A percentile compares a stretch with the other conserved stretches of the same genome.
These are phyloP conservation scores for Globisporangium abappressorium DNA, from an alignment of 352 stramenopile species.

Conservation along the genomic window DNA sequence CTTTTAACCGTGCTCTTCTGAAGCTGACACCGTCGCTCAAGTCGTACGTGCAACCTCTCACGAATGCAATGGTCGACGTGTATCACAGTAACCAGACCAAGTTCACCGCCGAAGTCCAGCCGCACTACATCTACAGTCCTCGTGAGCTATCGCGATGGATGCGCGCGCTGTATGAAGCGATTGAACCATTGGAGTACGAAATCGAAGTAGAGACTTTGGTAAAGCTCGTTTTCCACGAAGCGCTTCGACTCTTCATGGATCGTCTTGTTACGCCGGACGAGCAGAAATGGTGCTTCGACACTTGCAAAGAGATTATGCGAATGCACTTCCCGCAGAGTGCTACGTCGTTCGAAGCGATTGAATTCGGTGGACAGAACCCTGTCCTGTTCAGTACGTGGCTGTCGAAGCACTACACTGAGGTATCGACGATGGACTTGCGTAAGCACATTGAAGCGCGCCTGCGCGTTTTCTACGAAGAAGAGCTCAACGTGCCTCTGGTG, in stretches of 20 bases:
- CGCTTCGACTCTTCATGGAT: constrained; percentile 98
- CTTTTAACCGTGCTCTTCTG: constrained; percentile 98
- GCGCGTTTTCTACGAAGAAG: constrained; percentile 99
- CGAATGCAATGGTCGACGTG: constrained; percentile 99
- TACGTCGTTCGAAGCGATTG: constrained; percentile 64
- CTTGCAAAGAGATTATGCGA: constrained; percentile 79
- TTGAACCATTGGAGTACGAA: constrained; percentile 94
- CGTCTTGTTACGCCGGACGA: constrained; percentile 97
- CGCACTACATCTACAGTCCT: constrained; percentile 99
- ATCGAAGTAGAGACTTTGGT: constrained; percentile 95
- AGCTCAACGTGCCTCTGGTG: constrained; percentile 99
- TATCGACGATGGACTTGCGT: constrained; percentile 91
- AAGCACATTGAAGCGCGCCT: constrained; percentile 96
- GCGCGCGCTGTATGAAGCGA: constrained; percentile 97
- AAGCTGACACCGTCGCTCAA: constrained; percentile 98
- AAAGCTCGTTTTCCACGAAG: constrained; percentile 98
- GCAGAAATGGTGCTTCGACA: constrained; percentile 94
- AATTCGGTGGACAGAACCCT: constrained; percentile 83
- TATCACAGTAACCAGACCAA: constrained; percentile 96
- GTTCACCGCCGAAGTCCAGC: constrained; percentile 92
- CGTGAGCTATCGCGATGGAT: constrained; percentile 99
- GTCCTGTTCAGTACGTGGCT: constrained; percentile 99
- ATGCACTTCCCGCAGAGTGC: constrained; percentile 83
- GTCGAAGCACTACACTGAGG: constrained; percentile 95
- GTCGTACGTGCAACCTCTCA: constrained; percentile 95